Evolutionary conservation across 1,284 basidiomycete species (phyloP).

Genomic region (Ceratobasidium sp.): DNA sequence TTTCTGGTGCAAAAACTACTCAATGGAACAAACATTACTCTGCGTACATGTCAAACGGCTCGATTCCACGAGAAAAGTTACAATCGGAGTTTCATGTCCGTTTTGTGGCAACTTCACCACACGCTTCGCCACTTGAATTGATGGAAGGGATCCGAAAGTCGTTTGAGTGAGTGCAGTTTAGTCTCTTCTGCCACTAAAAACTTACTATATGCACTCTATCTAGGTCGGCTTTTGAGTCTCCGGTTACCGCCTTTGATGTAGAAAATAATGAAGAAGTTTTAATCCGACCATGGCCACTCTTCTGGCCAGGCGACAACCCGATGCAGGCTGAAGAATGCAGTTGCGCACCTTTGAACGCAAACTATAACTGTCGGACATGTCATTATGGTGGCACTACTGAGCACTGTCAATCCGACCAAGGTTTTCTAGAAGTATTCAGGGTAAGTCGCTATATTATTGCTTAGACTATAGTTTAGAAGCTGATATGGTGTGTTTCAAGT

Average conservation of each 20-base stretch:
- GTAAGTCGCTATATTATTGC: conserved; percentile 1
- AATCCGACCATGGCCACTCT: neutral
- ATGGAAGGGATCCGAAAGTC: conserved; percentile 27
- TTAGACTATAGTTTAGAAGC: neutral
- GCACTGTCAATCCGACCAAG: conserved; percentile 13
- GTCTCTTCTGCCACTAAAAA: neutral
- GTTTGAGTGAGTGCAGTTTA: neutral
- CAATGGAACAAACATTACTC: conserved; percentile 40
- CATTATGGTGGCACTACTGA: conserved; percentile 31
- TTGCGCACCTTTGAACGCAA: conserved; percentile 20
- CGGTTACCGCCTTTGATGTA: conserved; percentile 49
- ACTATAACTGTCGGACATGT: conserved; percentile 40
- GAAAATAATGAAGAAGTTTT: conserved; percentile 48
- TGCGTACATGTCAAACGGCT: conserved; percentile 26
- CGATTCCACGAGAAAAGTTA: conserved; percentile 11
- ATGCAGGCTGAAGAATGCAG: conserved; percentile 39
- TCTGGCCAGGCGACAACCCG: conserved; percentile 43
- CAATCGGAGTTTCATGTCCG: conserved; percentile 20
- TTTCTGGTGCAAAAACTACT: conserved; percentile 30
- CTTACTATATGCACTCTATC: neutral
- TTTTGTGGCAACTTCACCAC: conserved; percentile 26
- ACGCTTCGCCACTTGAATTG: conserved; percentile 23
- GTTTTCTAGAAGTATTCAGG: conserved; percentile 39
- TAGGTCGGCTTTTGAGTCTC: conserved; percentile 7
- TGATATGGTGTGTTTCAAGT: neutral